phyloP scores from a whole-genome alignment of 225 moss, liverwort and hornwort species.

The Lunularia cruciata region DNA sequence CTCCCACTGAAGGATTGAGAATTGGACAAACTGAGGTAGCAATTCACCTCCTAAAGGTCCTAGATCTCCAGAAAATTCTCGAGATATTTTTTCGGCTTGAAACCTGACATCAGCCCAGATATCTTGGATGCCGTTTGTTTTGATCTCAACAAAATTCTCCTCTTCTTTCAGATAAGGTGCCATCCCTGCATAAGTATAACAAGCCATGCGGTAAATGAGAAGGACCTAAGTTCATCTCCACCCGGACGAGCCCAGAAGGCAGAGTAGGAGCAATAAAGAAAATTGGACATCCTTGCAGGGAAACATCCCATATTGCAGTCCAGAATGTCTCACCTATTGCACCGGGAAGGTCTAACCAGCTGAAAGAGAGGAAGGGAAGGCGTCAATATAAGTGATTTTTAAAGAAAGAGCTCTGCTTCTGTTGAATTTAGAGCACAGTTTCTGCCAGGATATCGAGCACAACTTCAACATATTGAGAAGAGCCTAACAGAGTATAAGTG shows the following conservation, averaged over 20 bases:
- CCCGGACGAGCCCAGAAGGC: background rate
- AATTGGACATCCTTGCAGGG: background rate
- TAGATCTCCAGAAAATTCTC: constrained; percentile 33
- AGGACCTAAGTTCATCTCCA: background rate
- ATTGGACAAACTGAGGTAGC: constrained; percentile 25
- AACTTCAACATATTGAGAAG: background rate
- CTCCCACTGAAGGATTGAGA: constrained; percentile 35
- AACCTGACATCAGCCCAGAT: constrained; percentile 29
- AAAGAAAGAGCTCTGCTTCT: background rate
- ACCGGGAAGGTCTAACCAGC: background rate
- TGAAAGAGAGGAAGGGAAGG: background rate
- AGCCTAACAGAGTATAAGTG: background rate
- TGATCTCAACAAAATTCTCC: background rate
- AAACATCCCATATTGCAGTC: background rate
- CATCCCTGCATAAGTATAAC: constrained; percentile 27
- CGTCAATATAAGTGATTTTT: background rate
- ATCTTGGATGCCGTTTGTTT: background rate
- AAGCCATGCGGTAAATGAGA: background rate
- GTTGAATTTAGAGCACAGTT: too few species aligned
- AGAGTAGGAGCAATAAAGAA: background rate
- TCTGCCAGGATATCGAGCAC: too few species aligned
- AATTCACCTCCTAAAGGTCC: constrained; percentile 34
- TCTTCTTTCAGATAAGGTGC: constrained; percentile 46
- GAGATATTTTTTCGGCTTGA: constrained; percentile 34
- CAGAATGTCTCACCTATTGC: background rate